A percentile compares a stretch with the other conserved stretches of the same genome.
Conservation (phyloP, 2,329 filamentous ascomycete genomes). For the Epichloe gansuensis region DNA sequence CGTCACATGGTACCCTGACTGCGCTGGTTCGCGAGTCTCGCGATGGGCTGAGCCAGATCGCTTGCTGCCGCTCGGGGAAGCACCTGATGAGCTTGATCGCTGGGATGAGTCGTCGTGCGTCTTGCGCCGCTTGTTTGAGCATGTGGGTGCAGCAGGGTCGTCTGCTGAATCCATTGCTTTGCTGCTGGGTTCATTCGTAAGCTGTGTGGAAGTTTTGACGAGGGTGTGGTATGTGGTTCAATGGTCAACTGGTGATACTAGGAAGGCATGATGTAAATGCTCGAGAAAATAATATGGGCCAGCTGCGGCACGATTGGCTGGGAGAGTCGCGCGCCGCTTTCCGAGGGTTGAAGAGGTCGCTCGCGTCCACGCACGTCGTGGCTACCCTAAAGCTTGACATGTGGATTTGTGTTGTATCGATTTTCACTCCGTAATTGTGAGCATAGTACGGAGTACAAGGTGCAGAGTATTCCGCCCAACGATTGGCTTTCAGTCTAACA, state of each 20-base stretch:
- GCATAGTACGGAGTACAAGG: too few species aligned
- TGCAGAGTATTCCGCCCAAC: too few species aligned
- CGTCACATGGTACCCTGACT: neutral
- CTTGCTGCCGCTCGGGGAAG: conserved; percentile 1
- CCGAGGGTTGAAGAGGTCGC: too few species aligned
- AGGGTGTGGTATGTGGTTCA: neutral
- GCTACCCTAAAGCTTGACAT: too few species aligned
- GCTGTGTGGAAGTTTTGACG: neutral
- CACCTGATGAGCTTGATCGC: conserved; percentile 14
- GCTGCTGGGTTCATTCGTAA: neutral
- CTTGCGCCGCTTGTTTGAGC: conserved; percentile 21
- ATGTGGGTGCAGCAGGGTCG: conserved; percentile 13
- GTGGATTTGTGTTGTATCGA: too few species aligned
- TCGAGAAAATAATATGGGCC: conserved; percentile 5
- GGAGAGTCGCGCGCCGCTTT: neutral
- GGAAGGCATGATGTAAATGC: conserved; percentile 1
- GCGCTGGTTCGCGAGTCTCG: conserved; percentile 1
- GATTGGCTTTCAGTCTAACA: too few species aligned
- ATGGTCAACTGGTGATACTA: conserved; percentile 2
- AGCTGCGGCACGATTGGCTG: neutral
- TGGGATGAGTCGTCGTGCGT: conserved; percentile 18
- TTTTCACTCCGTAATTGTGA: too few species aligned
- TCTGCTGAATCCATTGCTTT: conserved; percentile 20
- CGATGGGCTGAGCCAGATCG: neutral
- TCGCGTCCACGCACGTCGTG: too few species aligned